These are phyloP conservation scores for Triticum turgidum DNA, from an alignment of 176 grass and related monocot species.

Conservation along the genomic window DNA sequence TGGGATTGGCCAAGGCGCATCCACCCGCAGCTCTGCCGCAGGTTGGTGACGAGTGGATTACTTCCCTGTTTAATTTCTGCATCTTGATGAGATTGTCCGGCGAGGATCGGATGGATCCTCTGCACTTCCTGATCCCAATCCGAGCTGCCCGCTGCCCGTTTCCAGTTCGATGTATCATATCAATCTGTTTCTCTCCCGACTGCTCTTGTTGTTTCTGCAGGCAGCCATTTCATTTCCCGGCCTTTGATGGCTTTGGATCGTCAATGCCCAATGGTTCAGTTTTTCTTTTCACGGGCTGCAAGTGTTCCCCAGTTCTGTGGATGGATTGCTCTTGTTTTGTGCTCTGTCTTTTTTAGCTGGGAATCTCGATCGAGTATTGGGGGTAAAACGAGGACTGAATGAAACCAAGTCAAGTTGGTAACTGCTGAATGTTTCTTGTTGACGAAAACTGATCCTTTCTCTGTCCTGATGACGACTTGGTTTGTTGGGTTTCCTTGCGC, in stretches of 20 bases:
- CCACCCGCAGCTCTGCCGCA: conserved; percentile 11
- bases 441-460: conserved; percentile 23
- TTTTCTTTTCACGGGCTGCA: conserved; percentile 5
- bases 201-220: not conserved
- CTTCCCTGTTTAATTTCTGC: conserved; percentile 11
- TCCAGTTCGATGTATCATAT: conserved; percentile 33
- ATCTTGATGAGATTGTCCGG: conserved; percentile 16
- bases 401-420: conserved; percentile 31
- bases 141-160: conserved; percentile 33
- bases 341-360: conserved; percentile 14
- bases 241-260: conserved; percentile 33
- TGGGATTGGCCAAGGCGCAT: conserved; percentile 40
- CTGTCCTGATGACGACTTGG: too few species aligned
- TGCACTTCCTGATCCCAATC: conserved; percentile 28
- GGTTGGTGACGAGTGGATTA: conserved; percentile 35
- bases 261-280: conserved; percentile 1
- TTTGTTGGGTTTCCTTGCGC: not conserved
- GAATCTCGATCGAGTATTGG: conserved; percentile 29
- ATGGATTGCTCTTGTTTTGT: conserved; percentile 19
- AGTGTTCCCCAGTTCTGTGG: conserved; percentile 18
- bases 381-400: conserved; percentile 28
- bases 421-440: conserved; percentile 37
- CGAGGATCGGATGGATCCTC: conserved; percentile 24
- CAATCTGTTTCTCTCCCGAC: not conserved
- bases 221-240: conserved; percentile 23